Evolutionary conservation across 352 stramenopile genomes (phyloP).

Genomic region (Pythium chondricola): DNA sequence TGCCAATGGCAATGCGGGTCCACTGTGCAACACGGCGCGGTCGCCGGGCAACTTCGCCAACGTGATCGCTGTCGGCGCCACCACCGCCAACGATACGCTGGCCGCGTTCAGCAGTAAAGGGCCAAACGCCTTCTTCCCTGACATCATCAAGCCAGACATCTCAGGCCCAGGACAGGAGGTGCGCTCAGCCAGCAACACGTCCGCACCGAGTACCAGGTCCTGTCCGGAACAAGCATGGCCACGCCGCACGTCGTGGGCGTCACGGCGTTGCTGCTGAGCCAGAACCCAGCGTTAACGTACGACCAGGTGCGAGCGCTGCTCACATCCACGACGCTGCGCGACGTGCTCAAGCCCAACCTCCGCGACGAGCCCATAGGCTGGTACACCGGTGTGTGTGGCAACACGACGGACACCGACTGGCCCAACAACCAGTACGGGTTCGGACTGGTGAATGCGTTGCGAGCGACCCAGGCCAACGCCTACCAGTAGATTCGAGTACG

Average conservation of each 20-base stretch:
- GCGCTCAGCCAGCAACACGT: slow-evolving; percentile 9
- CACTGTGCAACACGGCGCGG: slow-evolving; percentile 20
- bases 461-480: slow-evolving; percentile 3
- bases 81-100: slow-evolving; percentile 18
- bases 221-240: slow-evolving; percentile 27
- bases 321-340: slow-evolving; percentile 3
- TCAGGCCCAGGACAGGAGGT: slow-evolving; percentile 17
- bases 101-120: slow-evolving; percentile 20
- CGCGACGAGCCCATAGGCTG: slow-evolving; percentile 8
- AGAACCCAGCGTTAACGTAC: slow-evolving; percentile 9
- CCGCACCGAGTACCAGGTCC: slow-evolving; percentile 10
- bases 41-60: slow-evolving; percentile 23
- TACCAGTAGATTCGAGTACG: background rate
- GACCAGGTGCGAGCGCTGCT: slow-evolving; percentile 5
- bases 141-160: slow-evolving; percentile 22
- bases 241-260: slow-evolving; percentile 23
- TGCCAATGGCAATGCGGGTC: slow-evolving; percentile 23
- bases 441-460: slow-evolving; percentile 8
- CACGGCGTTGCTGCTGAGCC: slow-evolving; percentile 17
- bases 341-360: slow-evolving; percentile 9
- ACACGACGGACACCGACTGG: slow-evolving; percentile 18
- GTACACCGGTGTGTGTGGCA: slow-evolving; percentile 16
- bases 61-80: slow-evolving; percentile 30
- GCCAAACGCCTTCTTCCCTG: slow-evolving; percentile 8
- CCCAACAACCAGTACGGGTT: slow-evolving; percentile 25